phyloP scores from a whole-genome alignment of 148 eudicot genomes.

The Camellia japonica region DNA sequence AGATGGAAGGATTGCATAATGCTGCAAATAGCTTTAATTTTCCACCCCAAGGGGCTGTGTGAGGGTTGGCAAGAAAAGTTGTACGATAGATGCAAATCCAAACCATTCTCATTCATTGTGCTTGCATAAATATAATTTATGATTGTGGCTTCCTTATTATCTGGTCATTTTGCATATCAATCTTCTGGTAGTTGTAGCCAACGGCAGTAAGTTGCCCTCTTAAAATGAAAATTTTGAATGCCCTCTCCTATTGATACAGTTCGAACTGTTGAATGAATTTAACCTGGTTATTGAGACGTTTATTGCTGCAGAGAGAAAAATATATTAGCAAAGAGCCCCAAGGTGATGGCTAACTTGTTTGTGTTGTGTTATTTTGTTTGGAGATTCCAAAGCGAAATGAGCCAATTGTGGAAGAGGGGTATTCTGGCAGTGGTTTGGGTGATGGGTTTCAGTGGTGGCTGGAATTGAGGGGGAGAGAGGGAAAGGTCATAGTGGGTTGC shows the following conservation, averaged over 20 bases:
- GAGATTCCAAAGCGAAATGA: too few relatives aligned
- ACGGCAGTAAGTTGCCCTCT: slow-evolving; percentile 9
- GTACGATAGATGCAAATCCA: slow-evolving; percentile 21
- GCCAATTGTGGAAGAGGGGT: too few relatives aligned
- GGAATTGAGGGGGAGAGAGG: too few relatives aligned
- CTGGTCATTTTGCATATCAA: slow-evolving; percentile 5
- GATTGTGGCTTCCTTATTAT: slow-evolving; percentile 16
- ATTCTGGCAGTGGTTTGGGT: too few relatives aligned
- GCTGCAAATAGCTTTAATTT: slow-evolving; percentile 13
- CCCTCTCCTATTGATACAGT: not conserved
- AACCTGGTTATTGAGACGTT: slow-evolving; percentile 7
- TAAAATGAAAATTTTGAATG: not conserved
- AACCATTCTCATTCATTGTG: slow-evolving; percentile 27
- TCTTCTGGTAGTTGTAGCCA: slow-evolving; percentile 6
- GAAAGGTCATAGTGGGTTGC: too few relatives aligned
- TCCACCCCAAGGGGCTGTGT: slow-evolving; percentile 20
- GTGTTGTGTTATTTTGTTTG: too few relatives aligned
- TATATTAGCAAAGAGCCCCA: not conserved
- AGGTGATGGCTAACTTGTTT: not conserved
- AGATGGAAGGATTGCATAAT: slow-evolving; percentile 65
- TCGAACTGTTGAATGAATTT: slow-evolving; percentile 1
- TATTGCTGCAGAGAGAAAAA: slow-evolving; percentile 8
- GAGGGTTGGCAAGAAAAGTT: slow-evolving; percentile 15
- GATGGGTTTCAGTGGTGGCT: too few relatives aligned
- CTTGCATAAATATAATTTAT: slow-evolving; percentile 20